These are phyloP conservation scores for Schwanniomyces polymorphus DNA, from an alignment of 805 yeast genomes.

Conservation along the genomic window DNA sequence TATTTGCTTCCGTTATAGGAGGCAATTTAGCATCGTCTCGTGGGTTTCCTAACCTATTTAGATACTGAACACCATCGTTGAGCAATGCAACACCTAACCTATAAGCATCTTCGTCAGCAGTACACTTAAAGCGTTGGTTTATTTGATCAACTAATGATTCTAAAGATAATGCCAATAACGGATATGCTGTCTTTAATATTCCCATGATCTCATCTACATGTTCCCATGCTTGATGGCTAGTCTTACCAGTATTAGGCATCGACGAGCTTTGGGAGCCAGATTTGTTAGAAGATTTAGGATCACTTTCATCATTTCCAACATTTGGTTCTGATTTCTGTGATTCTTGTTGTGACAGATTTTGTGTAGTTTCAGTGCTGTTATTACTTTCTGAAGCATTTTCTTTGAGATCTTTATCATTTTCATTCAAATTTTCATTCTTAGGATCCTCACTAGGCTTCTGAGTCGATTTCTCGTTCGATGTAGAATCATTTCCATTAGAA, in stretches of 20 bases:
- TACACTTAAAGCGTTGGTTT: constrained; percentile 87
- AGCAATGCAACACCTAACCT: constrained; percentile 87
- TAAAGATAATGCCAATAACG: constrained; percentile 84
- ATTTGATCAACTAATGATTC: constrained; percentile 97
- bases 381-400: not conserved
- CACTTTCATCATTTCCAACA: not conserved
- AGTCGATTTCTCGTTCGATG: not conserved
- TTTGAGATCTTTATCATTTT: not conserved
- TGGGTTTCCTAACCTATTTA: constrained; percentile 83
- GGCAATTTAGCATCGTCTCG: constrained; percentile 87
- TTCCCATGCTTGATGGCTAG: constrained; percentile 80
- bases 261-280: not conserved
- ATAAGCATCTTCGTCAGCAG: constrained; percentile 95
- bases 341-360: not conserved
- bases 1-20: constrained; percentile 85
- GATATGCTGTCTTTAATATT: constrained; percentile 94
- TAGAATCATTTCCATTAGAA: constrained; percentile 3
- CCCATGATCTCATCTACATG: constrained; percentile 91
- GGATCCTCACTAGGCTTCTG: not conserved
- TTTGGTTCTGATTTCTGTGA: not conserved
- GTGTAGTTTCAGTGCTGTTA: not conserved
- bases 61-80: constrained; percentile 90
- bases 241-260: not conserved
- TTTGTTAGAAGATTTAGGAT: not conserved
- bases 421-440: not conserved